Conservation (phyloP, 768 basidiomycete species). For the Auriscalpium orientale region DNA sequence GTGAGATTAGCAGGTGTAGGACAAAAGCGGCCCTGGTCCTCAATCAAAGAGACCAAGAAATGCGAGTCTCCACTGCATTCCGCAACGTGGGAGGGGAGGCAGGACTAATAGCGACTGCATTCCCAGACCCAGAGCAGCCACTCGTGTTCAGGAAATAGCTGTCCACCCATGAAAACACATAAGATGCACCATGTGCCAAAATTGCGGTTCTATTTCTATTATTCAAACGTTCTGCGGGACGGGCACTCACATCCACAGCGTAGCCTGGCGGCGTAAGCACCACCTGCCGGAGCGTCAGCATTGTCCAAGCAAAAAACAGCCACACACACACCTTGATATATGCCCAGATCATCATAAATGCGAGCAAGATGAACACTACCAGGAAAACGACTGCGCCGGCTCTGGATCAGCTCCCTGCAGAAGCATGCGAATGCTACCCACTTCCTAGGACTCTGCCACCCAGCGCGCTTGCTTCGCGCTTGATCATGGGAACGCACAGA, state of each 20-base stretch:
- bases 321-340: slow-evolving; percentile 55
- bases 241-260: slow-evolving; percentile 51
- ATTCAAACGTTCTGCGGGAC: not conserved
- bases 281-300: slow-evolving; percentile 34
- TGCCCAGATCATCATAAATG: slow-evolving; percentile 70
- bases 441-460: slow-evolving; percentile 52
- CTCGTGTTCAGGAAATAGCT: too few species aligned
- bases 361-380: slow-evolving; percentile 53
- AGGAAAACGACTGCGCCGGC: slow-evolving; percentile 52
- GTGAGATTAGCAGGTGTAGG: not conserved
- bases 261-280: slow-evolving; percentile 61
- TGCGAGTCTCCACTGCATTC: too few species aligned
- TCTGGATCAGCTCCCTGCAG: not conserved
- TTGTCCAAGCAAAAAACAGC: not conserved
- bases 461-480: slow-evolving; percentile 31
- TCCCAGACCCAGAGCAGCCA: too few species aligned
- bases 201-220: not conserved
- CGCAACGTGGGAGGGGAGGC: too few species aligned
- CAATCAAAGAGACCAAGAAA: too few species aligned
- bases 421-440: slow-evolving; percentile 35
- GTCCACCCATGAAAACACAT: too few species aligned
- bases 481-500: slow-evolving; percentile 68
- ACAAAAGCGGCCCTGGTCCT: too few species aligned
- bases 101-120: too few species aligned
- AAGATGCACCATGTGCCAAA: too few species aligned